Evolutionary conservation across 352 stramenopile genomes (phyloP), one percentile per base, ranked within the genome.

Genomic region (Plasmopara halstedii): DNA sequence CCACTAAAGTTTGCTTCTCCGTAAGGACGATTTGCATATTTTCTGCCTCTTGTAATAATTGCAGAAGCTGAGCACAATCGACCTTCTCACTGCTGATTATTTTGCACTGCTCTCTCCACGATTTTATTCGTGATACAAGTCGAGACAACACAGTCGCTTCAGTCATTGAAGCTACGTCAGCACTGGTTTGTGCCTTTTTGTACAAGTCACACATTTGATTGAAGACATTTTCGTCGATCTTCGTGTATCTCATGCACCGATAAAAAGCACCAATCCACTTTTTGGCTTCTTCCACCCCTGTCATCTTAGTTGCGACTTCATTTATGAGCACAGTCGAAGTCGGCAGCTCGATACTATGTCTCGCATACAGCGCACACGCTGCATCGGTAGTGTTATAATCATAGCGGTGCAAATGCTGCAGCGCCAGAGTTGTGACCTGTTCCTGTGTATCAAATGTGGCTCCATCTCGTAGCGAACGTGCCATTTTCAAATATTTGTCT

Each of bases 321-420:
- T 50, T 41, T 20, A 13, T 37, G 1, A 19, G 26, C 21, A 33
- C 35, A 19, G 46, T 57, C 14, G 64, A 51, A 19, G 63, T 65
- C 3, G 73, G 73, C 17, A 88, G 44, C 44, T 90, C 75, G 34
- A 90, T 87, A 41, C 73, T 89, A 47, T 92, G 83, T 13, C 62
- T 56, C n/a, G 83, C 80, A 39, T 90, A 91, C 51, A 94, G 44
- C 6, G 76, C 76, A 52, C 80, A 92, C 15, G 83, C 78, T 0
- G 83, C 83, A 42, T 91, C 77, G 15, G 62, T 77, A 15, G 72
- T 47, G 34, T 94, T 82, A 57, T 92, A 88, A 51, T 90, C 60
- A 46, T 89, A 89, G 44, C 74, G 72, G 45, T 94, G 83, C 17
- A 94, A 62, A 36, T 84, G 68, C 50, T 92, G 65, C 14, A 94